A percentile compares a stretch with the other conserved stretches of the same genome.
Conservation (phyloP, 2,329 filamentous ascomycete genomes). For the Leptographium procerum region DNA sequence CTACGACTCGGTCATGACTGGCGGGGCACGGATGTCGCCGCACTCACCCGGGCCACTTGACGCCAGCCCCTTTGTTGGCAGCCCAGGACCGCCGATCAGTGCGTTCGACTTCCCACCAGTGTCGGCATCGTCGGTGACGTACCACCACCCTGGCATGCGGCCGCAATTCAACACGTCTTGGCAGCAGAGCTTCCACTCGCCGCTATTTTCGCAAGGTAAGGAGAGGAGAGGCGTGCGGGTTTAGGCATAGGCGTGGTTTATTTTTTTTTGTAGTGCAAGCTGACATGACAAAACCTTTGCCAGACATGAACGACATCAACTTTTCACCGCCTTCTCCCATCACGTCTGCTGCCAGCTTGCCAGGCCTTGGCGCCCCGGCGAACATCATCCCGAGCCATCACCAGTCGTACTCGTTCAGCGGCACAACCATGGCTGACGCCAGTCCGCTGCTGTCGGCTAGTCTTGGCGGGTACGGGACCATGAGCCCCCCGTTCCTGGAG, state of each 20-base stretch:
- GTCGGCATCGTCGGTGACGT: background rate
- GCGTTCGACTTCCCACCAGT: conserved; percentile 9
- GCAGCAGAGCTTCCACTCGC: conserved; percentile 13
- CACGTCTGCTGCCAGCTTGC: conserved; percentile 5
- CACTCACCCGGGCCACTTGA: conserved; percentile 11
- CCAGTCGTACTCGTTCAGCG: conserved; percentile 9
- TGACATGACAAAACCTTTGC: background rate
- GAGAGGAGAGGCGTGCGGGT: background rate
- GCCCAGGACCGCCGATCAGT: conserved; percentile 11
- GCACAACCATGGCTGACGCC: background rate
- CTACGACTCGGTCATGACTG: conserved; percentile 12
- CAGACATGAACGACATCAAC: conserved; percentile 11
- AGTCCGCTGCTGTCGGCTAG: conserved; percentile 1
- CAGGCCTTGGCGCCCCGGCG: conserved; percentile 9
- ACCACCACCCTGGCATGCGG: conserved; percentile 13
- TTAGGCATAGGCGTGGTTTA: too few relatives aligned
- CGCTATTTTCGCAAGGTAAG: conserved; percentile 12
- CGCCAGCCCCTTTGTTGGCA: conserved; percentile 13
- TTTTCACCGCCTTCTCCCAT: conserved; percentile 15
- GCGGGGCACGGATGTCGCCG: conserved; percentile 11
- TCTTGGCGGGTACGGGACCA: conserved; percentile 5
- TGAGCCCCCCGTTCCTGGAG: conserved; percentile 12
- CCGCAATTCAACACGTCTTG: conserved; percentile 14
- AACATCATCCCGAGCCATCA: conserved; percentile 11
- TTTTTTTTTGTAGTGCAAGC: too few relatives aligned